Percentiles rank a stretch among this genome's conserved stretches.
These are phyloP conservation scores for Colletotrichum sp. DNA, from an alignment of 2,329 filamentous ascomycete species.

Conservation along the genomic window DNA sequence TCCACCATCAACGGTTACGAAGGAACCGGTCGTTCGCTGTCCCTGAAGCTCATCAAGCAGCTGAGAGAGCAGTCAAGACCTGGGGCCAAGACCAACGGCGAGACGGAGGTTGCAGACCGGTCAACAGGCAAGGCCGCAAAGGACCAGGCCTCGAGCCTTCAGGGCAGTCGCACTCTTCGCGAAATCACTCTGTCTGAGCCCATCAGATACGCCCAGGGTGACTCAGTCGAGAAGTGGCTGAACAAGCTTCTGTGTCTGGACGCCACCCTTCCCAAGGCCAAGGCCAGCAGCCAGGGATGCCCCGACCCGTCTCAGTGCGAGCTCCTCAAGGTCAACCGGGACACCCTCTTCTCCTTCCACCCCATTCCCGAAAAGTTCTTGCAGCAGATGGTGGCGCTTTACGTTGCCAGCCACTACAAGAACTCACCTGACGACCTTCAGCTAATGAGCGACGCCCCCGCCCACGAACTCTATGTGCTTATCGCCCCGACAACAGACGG, in stretches of 20 bases:
- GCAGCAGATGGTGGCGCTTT: conserved; percentile 97
- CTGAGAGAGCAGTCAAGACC: conserved; percentile 89
- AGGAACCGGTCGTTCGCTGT: conserved; percentile 92
- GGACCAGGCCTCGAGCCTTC: conserved; percentile 60
- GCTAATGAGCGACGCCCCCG: conserved; percentile 96
- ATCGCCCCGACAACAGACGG: conserved; percentile 84
- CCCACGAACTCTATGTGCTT: conserved; percentile 94
- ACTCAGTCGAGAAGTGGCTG: conserved; percentile 94
- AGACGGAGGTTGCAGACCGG: conserved; percentile 76
- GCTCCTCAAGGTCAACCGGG: conserved; percentile 91
- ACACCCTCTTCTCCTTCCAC: conserved; percentile 98
- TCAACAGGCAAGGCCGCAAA: conserved; percentile 77
- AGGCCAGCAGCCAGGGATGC: conserved; percentile 75
- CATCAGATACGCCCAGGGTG: conserved; percentile 91
- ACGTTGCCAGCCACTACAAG: conserved; percentile 97
- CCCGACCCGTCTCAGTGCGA: conserved; percentile 93
- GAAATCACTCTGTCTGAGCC: conserved; percentile 94
- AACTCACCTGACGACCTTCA: conserved; percentile 98
- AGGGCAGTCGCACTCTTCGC: conserved; percentile 78
- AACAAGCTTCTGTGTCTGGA: conserved; percentile 94
- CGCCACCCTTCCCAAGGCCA: conserved; percentile 83
- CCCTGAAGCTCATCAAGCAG: conserved; percentile 96
- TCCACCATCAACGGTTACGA: conserved; percentile 99
- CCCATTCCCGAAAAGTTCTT: conserved; percentile 96
- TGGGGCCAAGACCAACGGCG: conserved; percentile 57